Base-by-base conservation (phyloP, 352 stramenopile genomes). In the Globisporangium abappressorium region DNA sequence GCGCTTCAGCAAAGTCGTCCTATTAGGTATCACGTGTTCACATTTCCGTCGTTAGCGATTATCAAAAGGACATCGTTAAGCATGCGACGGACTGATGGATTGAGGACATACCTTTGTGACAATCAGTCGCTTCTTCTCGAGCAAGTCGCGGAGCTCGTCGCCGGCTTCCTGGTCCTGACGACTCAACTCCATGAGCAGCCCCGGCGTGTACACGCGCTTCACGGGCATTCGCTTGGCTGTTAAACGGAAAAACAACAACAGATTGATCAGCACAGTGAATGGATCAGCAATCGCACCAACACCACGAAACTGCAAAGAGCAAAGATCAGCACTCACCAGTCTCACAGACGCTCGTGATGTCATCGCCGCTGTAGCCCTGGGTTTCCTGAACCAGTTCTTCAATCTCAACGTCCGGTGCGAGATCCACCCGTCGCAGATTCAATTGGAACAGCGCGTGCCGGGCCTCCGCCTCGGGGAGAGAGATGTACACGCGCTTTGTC, bases 401-500 rank as follows among this genome's bases (percentile, higher is more conserved):
- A 9, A 94, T 55, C 34, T 93, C 70, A 6, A 97, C 70, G 58
- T 90, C 83, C 6, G 70, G 41, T 3, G 67, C 66, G n/a, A 85
- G 53, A 22, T 85, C 68, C 14, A 83, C 74, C 36, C 73, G 66
- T 14, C 49, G 28, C 51, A 82, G 38, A 38, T 80, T 81, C 2
- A 85, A 46, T 4, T 73, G 53, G 47, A 85, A 83, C 15, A 85
- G 71, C 6, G 69, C 74, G 3, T 43, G 62, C 15, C 74, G 64
- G 9, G 72, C 74, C 5, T 71, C 56, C 0, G 57, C 65, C 33
- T 70, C 57, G 3, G 65, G 65, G 24, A 70, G n/a, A 33, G 65
- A 57, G 34, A 70, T 70, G 47, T 70, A 61, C 47, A 99, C 91
- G n/a, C 93, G 79, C 71, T 98, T 98, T 58, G 98, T 95, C 18